Evolutionary conservation across 495 filamentous ascomycete genomes (phyloP).

Genomic region (Daldinia vernicosa): DNA sequence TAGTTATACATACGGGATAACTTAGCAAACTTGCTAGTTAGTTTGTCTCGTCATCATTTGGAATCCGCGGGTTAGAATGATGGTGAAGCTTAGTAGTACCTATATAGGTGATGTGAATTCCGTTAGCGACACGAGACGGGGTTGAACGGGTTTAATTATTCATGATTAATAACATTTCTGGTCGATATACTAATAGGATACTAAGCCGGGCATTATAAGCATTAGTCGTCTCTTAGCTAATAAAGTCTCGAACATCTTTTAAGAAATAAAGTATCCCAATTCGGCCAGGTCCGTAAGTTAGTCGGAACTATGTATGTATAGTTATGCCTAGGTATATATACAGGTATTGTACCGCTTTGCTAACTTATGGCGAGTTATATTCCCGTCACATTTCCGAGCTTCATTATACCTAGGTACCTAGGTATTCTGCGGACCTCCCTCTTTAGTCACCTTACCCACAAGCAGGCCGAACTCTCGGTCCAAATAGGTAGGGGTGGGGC

Average conservation of each 20-base stretch:
- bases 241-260: neutral
- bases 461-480: neutral
- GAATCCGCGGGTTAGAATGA: neutral
- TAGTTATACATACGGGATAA: neutral
- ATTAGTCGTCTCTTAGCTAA: neutral
- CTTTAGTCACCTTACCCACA: slow-evolving; percentile 2
- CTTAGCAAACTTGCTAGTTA: neutral
- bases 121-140: neutral
- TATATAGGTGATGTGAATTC: neutral
- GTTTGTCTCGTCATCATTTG: neutral
- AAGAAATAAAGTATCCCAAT: neutral
- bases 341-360: too few species aligned
- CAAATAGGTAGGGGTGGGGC: neutral
- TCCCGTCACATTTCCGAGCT: neutral
- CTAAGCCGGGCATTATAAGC: neutral
- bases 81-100: neutral
- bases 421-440: neutral
- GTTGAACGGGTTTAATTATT: neutral
- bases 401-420: neutral
- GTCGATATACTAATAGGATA: neutral
- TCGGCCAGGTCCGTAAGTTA: neutral
- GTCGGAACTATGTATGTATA: neutral
- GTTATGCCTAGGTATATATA: too few species aligned
- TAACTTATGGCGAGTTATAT: neutral
- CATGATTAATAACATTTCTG: neutral